Conservation (phyloP, 306 rosid genomes). For the Prunus mongolica region DNA sequence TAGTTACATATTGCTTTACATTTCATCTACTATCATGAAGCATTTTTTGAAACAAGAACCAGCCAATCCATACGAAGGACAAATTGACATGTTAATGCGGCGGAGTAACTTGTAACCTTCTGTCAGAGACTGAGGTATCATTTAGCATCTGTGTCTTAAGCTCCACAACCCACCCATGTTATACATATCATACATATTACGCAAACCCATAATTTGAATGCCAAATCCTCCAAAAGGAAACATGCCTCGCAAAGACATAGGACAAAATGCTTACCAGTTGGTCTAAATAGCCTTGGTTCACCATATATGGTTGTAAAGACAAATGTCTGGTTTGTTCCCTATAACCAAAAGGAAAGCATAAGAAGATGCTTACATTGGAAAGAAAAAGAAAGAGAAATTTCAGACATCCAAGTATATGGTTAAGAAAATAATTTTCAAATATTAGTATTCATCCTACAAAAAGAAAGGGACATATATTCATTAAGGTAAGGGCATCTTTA, state of each 20-base stretch:
- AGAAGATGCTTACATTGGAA: neutral
- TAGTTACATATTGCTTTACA: neutral
- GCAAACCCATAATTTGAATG: neutral
- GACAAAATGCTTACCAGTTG: slow-evolving; percentile 72
- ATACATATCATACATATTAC: neutral
- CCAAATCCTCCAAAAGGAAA: slow-evolving; percentile 16
- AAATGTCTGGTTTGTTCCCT: slow-evolving; percentile 90
- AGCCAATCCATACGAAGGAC: neutral
- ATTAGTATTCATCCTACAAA: neutral
- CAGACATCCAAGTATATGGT: neutral
- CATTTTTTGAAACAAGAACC: neutral
- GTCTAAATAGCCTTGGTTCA: slow-evolving; percentile 87
- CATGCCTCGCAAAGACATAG: slow-evolving; percentile 4
- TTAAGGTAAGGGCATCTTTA: slow-evolving; percentile 23
- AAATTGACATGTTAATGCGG: neutral
- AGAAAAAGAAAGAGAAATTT: slow-evolving; percentile 5
- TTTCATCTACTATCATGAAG: neutral
- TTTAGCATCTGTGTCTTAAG: neutral
- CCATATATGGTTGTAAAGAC: slow-evolving; percentile 93
- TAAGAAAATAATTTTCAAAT: neutral
- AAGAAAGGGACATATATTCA: neutral
- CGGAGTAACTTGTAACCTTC: too few species aligned
- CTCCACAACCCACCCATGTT: neutral
- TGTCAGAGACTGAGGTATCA: neutral
- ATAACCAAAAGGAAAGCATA: slow-evolving; percentile 5